Base-by-base conservation (phyloP, 2,329 filamentous ascomycete species). In the Botryosphaeria agaves region DNA sequence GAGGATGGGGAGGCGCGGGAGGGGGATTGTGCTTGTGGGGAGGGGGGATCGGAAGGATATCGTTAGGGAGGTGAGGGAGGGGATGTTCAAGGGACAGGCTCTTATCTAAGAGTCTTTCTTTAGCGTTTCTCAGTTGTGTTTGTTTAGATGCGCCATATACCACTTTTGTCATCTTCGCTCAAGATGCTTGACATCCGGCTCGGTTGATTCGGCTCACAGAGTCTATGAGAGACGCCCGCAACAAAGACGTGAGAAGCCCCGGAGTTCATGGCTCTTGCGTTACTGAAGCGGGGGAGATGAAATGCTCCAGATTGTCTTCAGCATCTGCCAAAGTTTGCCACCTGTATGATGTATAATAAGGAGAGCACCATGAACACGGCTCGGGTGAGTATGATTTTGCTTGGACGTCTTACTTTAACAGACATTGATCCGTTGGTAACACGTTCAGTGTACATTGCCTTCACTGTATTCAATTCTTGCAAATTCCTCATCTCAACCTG, bases 41-140 rank as follows among this genome's bases (percentile, higher is more conserved):
- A 87, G 80, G 51, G 70, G 84, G 37, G 89, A 95, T 51, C 65
- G 89, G 31, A 80, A 78, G 47, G 87, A 95, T 53, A 71, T 95
- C 18, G 84, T 95, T 19, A 73, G 75, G 19, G 89, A 95, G 53
- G 85, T 98, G 14, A 78, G 82, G 53, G 78, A 89, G 47, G 89
- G 59, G 2, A 65, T 66, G 62, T 66, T 61, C 38, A 56, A 49
- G 37, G 62, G 62, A 3, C 52, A 57, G 31, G 62, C 62, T 2
- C 37, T 66, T 28, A 63, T 66, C 14, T 66, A 53, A 30, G 17
- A n/a, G n/a, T n/a, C n/a, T n/a, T 14, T 6, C n/a, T 11, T 18
- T 4, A 14, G 9, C 26, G 9, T 9, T 23, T 9, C 4, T 23
- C 21, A 11, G 21, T 7, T 23, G 21, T 23, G 12, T 23, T 3